Base-by-base conservation (phyloP, 2,329 filamentous ascomycete genomes). In the Microsporum audouinii region DNA sequence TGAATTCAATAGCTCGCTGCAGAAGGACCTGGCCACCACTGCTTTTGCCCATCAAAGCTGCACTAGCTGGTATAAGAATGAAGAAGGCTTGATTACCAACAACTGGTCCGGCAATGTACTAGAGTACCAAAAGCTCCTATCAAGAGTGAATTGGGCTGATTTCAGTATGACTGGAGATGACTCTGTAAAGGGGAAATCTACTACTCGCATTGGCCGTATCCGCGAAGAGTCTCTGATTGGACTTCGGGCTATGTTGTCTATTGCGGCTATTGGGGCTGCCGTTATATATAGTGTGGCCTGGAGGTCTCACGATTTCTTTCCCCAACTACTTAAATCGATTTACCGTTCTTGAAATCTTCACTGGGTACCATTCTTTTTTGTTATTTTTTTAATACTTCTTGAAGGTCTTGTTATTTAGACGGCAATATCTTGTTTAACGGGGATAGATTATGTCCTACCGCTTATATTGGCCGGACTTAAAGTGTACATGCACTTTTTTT, bases 241-340 rank as follows among this genome's bases (percentile, higher is more conserved):
- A 55, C 65, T 67, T 39, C 63, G 65, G 49, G 62, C 63, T 17
- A 63, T 41, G 7, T 33, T 41, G 7, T 33, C 55, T 41, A 74
- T 94, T 88, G 59, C 88, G 87, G 29, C 88, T 84, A 59, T 89
- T 88, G 53, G 89, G 90, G 68, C 90, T 84, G 70, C 87, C 8
- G 43, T 64, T 34, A 51, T 53, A 14, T 59, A 58, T 27, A n/a
- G 36, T 0, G 27, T 64, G 47, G 56, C 58, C 1, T 61, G 55
- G 27, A 61, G 60, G 49, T 58, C 56, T 6, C 63, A 55, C 5
- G 60, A 62, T 23, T 60, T 64, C 23, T 57, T 64, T 29, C 61
- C 60, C 4, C 56, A 59, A 43, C 51, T 61, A 57, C 57, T 39
- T 31, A 53, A 33, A 49, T 47, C 12, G 14, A 12, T 55, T 17